These are phyloP conservation scores for Sapria himalayana DNA, from an alignment of 345 rosid species.

Conservation along the genomic window DNA sequence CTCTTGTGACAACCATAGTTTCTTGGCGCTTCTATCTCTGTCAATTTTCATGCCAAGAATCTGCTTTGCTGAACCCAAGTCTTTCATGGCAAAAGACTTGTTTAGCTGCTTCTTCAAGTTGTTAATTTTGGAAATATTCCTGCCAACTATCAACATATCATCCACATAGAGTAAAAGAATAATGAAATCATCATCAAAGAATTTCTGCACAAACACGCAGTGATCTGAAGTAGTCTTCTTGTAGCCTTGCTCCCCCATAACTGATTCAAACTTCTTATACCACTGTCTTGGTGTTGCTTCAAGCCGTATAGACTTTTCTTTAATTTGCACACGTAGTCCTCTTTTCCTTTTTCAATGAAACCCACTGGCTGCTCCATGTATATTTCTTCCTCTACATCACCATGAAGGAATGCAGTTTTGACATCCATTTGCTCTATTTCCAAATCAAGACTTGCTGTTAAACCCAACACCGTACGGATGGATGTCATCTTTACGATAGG, in stretches of 20 bases:
- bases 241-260: slow-evolving; percentile 1
- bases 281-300: too few species aligned
- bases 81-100: neutral
- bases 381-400: too few species aligned
- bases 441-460: too few species aligned
- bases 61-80: slow-evolving; percentile 4
- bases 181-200: slow-evolving; percentile 1
- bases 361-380: too few species aligned
- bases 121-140: neutral
- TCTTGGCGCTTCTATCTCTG: neutral
- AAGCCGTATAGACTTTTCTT: too few species aligned
- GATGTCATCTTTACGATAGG: too few species aligned
- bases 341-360: too few species aligned
- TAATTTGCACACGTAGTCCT: too few species aligned
- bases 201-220: slow-evolving; percentile 1
- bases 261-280: slow-evolving; percentile 1
- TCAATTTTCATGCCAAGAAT: neutral
- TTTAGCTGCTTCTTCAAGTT: neutral
- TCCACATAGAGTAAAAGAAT: slow-evolving; percentile 2
- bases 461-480: too few species aligned
- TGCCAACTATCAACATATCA: neutral
- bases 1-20: neutral
- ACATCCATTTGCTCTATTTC: too few species aligned
- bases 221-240: neutral
- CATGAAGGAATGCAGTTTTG: too few species aligned